phyloP scores from a whole-genome alignment of 2,329 filamentous ascomycete species.

The Ophiostoma australiae region DNA sequence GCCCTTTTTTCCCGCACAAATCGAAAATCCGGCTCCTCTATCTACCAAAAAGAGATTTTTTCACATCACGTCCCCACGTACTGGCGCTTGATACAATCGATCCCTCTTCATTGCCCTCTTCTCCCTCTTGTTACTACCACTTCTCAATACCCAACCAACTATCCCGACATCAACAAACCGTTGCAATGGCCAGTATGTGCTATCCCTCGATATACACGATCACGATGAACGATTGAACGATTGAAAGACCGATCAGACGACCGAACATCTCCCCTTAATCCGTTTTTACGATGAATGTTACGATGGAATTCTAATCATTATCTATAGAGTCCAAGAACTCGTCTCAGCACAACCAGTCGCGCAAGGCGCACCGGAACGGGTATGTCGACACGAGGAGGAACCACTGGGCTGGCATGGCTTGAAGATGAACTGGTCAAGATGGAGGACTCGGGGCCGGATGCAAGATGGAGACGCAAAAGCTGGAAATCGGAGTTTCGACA shows the following conservation, averaged over 20 bases:
- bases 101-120: conserved; percentile 16
- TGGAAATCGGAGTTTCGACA: neutral
- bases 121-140: conserved; percentile 16
- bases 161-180: conserved; percentile 36
- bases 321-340: conserved; percentile 96
- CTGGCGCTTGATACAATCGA: conserved; percentile 15
- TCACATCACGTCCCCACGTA: conserved; percentile 20
- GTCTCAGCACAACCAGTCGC: conserved; percentile 96
- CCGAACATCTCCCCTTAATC: neutral
- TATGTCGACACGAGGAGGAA: conserved; percentile 47
- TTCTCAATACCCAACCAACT: conserved; percentile 27
- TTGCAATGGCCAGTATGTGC: conserved; percentile 67
- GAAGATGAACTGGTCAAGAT: neutral
- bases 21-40: conserved; percentile 28
- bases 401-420: neutral
- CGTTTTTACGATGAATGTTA: neutral
- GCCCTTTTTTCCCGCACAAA: conserved; percentile 30
- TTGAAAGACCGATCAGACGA: conserved; percentile 8
- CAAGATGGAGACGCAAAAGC: neutral
- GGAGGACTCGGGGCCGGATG: neutral
- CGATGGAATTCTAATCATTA: conserved; percentile 31
- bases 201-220: conserved; percentile 8
- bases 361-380: conserved; percentile 99
- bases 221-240: conserved; percentile 7
- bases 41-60: conserved; percentile 27